Conservation (phyloP, 805 yeast species). For the Kodamaea kaohsiungensis region DNA sequence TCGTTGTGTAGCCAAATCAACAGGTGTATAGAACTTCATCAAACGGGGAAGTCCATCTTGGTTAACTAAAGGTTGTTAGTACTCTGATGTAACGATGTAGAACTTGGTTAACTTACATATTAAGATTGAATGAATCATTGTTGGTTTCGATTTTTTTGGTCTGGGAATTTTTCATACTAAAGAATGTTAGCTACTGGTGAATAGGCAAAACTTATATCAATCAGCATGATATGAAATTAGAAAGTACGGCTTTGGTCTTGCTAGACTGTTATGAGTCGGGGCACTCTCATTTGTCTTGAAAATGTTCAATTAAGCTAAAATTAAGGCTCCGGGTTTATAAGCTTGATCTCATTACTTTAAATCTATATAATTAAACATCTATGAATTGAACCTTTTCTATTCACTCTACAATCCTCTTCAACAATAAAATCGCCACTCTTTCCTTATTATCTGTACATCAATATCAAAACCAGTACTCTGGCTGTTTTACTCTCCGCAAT, state of each 20-base stretch:
- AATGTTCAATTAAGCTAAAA: too few relatives aligned
- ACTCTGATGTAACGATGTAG: not conserved
- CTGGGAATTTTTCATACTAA: not conserved
- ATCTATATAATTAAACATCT: too few relatives aligned
- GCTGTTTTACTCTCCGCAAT: not conserved
- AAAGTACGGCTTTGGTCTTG: too few relatives aligned
- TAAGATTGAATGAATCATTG: constrained; percentile 83
- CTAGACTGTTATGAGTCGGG: too few relatives aligned
- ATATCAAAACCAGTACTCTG: not conserved
- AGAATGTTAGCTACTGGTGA: too few relatives aligned
- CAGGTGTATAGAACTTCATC: constrained; percentile 88
- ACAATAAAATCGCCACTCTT: not conserved
- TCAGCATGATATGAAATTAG: not conserved
- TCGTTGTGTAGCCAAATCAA: constrained; percentile 81
- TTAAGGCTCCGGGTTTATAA: too few relatives aligned
- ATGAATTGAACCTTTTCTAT: too few relatives aligned
- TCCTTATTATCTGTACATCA: not conserved
- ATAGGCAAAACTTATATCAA: too few relatives aligned
- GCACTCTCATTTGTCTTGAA: too few relatives aligned
- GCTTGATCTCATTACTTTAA: too few relatives aligned
- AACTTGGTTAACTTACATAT: constrained; percentile 55
- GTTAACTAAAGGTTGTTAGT: constrained; percentile 57
- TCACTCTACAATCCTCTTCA: too few relatives aligned
- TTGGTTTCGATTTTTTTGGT: constrained; percentile 1
- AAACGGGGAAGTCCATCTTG: constrained; percentile 88